Percentiles rank a stretch among this genome's conserved stretches.
phyloP scores from a whole-genome alignment of 768 basidiomycete species.

The Kwoniella botswanensis region DNA sequence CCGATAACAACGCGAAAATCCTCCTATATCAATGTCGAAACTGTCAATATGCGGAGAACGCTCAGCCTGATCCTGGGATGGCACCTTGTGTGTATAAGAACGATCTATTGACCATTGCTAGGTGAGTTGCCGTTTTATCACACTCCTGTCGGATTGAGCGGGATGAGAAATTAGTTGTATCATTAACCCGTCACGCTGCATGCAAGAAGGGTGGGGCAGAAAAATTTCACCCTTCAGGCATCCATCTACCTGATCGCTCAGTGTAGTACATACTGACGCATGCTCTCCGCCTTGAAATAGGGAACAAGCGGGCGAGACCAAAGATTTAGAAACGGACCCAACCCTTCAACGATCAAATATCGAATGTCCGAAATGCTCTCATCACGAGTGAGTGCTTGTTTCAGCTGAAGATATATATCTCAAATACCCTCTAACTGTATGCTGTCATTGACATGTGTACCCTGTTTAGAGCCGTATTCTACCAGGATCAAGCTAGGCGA shows the following conservation, averaged over 20 bases:
- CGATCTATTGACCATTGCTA: constrained; percentile 89
- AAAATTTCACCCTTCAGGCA: too few relatives aligned
- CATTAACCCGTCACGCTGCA: too few relatives aligned
- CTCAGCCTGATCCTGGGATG: constrained; percentile 64
- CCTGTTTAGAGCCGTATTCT: constrained; percentile 76
- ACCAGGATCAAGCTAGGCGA: constrained; percentile 96
- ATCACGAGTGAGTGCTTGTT: constrained; percentile 59
- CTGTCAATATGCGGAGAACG: constrained; percentile 81
- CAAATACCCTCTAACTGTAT: neutral
- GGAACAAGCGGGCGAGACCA: constrained; percentile 90
- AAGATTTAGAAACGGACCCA: constrained; percentile 83
- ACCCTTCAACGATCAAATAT: constrained; percentile 90
- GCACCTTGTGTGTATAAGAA: constrained; percentile 86
- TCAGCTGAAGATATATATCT: neutral
- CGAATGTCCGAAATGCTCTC: constrained; percentile 77
- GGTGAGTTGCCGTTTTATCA: constrained; percentile 62
- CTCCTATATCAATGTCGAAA: constrained; percentile 93
- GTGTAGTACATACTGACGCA: neutral
- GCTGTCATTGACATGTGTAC: neutral
- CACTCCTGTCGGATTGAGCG: neutral
- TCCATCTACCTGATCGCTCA: too few relatives aligned
- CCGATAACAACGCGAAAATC: constrained; percentile 79
- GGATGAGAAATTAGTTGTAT: neutral
- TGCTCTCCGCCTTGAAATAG: constrained; percentile 59
- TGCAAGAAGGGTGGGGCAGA: neutral